Evolutionary conservation across 2,329 filamentous ascomycete species (phyloP), one percentile per base, ranked within the genome.

Genomic region (Trichoderma endophyticum): DNA sequence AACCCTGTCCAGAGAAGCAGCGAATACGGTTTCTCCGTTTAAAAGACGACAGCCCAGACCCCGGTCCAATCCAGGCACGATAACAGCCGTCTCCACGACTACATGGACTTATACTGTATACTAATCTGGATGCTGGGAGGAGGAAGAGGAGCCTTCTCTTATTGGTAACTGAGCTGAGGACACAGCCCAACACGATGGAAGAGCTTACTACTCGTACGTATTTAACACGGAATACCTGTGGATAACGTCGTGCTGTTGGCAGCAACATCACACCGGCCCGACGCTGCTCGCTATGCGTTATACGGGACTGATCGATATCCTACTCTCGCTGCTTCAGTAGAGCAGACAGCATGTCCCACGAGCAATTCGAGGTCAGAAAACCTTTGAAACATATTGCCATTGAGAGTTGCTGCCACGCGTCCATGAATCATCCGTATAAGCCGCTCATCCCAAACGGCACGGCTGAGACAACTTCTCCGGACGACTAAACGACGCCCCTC

Each of bases 21-120:
- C 65, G 18, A 62, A 36, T 34, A 26, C 66, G 66, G 66, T 62
- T 62, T 70, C 66, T 70, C 66, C 66, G 66, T 70, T 54, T 62
- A 15, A 12, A 26, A 59, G 36, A 48, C 66, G 57, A 54, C 57
- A 59, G 56, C 28, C 66, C 39, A 51, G 66, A 70, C 56, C 66
- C 66, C 36, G 48, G 66, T 54, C 57, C 32, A n/a, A 70, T 62
- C 36, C 57, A 70, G 66, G 57, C 36, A 70, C 66, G 66, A 61
- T 32, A 70, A 54, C 57, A 36, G 32, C 39, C 26, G n/a, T 24
- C 39, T 36, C 28, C 57, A 24, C 57, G 51, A 60, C 57, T 30
- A 60, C 30, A 51, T 51, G 57, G n/a, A 54, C 48, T 21, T 54
- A 24, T 24, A 54, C 48, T 34, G 57, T 32, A 18, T 60, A 54